Evolutionary conservation across 352 stramenopile genomes (phyloP).

Genomic region (Globisporangium recalcitrans): DNA sequence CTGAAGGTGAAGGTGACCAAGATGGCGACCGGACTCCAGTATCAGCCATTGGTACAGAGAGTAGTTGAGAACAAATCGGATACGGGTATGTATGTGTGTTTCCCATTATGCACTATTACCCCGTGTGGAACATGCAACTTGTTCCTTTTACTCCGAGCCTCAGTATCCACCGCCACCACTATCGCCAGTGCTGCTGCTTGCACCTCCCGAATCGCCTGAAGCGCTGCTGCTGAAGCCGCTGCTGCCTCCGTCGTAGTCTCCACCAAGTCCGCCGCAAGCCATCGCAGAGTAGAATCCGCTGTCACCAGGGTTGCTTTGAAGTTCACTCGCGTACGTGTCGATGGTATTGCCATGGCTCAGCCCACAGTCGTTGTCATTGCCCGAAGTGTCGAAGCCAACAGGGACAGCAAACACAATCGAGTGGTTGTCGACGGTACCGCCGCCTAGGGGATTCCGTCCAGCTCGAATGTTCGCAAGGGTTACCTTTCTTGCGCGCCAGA

Average conservation of each 20-base stretch:
- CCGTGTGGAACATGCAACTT: too few relatives aligned
- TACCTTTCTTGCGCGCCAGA: background rate
- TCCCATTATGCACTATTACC: background rate
- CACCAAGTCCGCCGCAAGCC: background rate
- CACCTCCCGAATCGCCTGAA: background rate
- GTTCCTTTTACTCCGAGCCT: background rate
- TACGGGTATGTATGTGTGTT: background rate
- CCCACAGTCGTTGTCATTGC: background rate
- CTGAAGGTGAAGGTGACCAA: background rate
- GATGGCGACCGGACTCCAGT: background rate
- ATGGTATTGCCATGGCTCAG: background rate
- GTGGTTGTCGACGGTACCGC: background rate
- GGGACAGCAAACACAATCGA: background rate
- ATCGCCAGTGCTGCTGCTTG: background rate
- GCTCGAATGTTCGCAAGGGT: background rate
- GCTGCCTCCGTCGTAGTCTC: background rate
- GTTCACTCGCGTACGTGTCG: background rate
- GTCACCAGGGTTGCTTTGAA: background rate
- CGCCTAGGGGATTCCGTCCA: background rate
- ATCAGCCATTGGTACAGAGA: background rate
- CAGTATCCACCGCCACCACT: background rate
- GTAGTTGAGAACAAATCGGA: background rate
- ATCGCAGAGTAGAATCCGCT: background rate
- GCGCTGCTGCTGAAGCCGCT: background rate
- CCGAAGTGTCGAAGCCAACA: background rate